Base-by-base conservation (phyloP, 2,329 filamentous ascomycete species). In the Talaromyces marneffei region DNA sequence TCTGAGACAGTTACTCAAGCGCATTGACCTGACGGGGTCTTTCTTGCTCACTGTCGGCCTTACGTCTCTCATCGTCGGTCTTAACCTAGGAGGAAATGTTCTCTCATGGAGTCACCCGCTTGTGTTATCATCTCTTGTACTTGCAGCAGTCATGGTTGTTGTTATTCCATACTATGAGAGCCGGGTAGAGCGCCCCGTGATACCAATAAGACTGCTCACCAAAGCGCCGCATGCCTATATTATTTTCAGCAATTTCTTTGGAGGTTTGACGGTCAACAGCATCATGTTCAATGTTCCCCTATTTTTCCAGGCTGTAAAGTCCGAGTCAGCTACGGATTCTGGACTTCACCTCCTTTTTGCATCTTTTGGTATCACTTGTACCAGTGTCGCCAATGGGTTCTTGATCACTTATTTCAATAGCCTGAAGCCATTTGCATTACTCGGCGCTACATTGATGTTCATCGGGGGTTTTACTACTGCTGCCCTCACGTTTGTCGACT, bases 261-360 rank as follows among this genome's bases (percentile, higher is more conserved):
- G 77, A 0, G 70, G 75, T 5, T 72, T 83, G 16, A 77, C 79
- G 1, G 72, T 81, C 62, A 80, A 82, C 63, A 80, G 80, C 2
- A 84, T 89, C 65, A 77, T 89, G 16, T 90, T 90, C 75, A 87
- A 87, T 68, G 85, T 85, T 5, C 89, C 89, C 0, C 78, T 92
- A 7, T 92, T 87, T 77, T 92, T 90, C 75, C 88, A 91, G 71
- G 87, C 86, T 39, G 88, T 91, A 27, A 85, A 90, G 53, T 80
- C 89, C 57, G 85, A 87, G 62, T 83, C 81, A 5, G 86, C 89
- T 16, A 91, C 89, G 0, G 78, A 81, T 25, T 90, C 89, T 0
- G 89, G 89, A n/a, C 82, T 91, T 29, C 83, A 86, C 46, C 85
- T 92, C 58, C 81, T 90, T 20, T 78, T 87, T 6, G 85, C 87